Evolutionary conservation across 2,329 filamentous ascomycete species (phyloP).

Genomic region (Colletotrichum karsti): DNA sequence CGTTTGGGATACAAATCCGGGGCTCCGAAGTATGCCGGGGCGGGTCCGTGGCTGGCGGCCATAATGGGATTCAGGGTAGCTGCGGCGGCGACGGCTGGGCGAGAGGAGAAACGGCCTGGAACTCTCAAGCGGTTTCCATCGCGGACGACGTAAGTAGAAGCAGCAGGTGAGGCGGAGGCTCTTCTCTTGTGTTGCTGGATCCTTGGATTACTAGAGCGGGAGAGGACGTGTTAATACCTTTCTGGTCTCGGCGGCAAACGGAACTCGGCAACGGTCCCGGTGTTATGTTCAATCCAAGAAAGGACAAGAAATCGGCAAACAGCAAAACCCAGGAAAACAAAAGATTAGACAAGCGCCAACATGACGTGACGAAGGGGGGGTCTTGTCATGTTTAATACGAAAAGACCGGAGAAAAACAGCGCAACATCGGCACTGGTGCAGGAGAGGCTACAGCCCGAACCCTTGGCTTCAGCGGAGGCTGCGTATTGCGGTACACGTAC

Average conservation of each 20-base stretch:
- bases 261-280: constrained; percentile 4
- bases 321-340: not conserved
- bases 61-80: constrained; percentile 6
- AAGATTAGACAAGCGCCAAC: constrained; percentile 11
- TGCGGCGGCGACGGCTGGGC: constrained; percentile 4
- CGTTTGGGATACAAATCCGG: constrained; percentile 25
- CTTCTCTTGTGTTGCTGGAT: constrained; percentile 29
- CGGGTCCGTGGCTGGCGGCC: constrained; percentile 23
- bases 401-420: not conserved
- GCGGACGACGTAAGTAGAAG: constrained; percentile 14
- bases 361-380: constrained; percentile 15
- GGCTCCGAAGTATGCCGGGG: constrained; percentile 29
- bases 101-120: constrained; percentile 20
- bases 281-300: not conserved
- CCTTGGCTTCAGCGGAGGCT: constrained; percentile 14
- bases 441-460: constrained; percentile 11
- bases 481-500: not conserved
- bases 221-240: constrained; percentile 14
- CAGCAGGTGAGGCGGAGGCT: constrained; percentile 27
- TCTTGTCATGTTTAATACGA: constrained; percentile 22
- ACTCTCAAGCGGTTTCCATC: constrained; percentile 28
- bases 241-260: not conserved
- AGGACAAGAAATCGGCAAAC: constrained; percentile 8
- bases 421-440: constrained; percentile 9
- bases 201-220: constrained; percentile 20